Conservation (phyloP, 257 asterid genomes). For the Ilex aquifolium region DNA sequence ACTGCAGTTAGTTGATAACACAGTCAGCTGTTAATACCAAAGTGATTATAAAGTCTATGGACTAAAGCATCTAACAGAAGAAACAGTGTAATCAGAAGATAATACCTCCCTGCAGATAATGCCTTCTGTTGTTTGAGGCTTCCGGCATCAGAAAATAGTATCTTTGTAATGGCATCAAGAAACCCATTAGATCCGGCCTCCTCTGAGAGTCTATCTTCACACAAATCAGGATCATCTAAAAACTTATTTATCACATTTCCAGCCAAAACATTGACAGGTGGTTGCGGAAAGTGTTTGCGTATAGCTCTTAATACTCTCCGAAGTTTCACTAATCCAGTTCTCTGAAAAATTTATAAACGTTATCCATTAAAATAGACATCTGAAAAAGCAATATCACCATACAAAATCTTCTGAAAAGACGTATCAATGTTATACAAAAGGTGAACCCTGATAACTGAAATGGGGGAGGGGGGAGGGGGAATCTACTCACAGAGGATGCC, state of each 20-base stretch:
- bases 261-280: constrained; percentile 72
- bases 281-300: constrained; percentile 87
- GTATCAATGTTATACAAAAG: background rate
- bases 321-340: constrained; percentile 76
- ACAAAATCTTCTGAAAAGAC: background rate
- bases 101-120: constrained; percentile 53
- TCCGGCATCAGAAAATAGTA: constrained; percentile 54
- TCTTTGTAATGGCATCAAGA: constrained; percentile 57
- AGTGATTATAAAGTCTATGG: constrained; percentile 17
- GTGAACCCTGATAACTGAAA: background rate
- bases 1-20: constrained; percentile 48
- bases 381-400: background rate
- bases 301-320: constrained; percentile 91
- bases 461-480: constrained; percentile 9
- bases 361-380: constrained; percentile 15
- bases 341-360: constrained; percentile 42
- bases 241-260: constrained; percentile 89
- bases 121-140: constrained; percentile 42
- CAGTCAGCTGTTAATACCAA: constrained; percentile 7
- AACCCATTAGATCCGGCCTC: constrained; percentile 78
- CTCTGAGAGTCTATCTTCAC: constrained; percentile 82
- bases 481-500: constrained; percentile 83
- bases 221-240: constrained; percentile 78
- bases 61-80: constrained; percentile 11
- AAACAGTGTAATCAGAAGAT: background rate